These are phyloP conservation scores for Cladosporium sphaerospermum DNA, from an alignment of 2,329 filamentous ascomycete species.

Conservation along the genomic window DNA sequence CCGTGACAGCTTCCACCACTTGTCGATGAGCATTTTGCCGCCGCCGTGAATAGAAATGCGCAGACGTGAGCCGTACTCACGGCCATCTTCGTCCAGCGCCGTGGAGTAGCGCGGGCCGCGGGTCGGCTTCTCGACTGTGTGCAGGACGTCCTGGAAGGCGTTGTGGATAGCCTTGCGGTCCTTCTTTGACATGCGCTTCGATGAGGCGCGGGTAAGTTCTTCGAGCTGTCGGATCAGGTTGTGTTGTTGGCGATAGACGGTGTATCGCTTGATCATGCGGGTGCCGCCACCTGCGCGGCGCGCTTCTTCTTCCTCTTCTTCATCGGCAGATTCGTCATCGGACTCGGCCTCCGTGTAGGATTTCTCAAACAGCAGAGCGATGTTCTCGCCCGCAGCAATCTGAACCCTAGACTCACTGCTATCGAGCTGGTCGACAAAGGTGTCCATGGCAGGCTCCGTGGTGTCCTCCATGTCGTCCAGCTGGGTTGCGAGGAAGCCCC, in stretches of 20 bases:
- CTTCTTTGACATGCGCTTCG: slow-evolving; percentile 58
- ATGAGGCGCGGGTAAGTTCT: slow-evolving; percentile 54
- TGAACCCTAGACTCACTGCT: slow-evolving; percentile 67
- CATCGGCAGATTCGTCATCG: slow-evolving; percentile 40
- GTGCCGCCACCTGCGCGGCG: slow-evolving; percentile 30
- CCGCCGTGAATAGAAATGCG: slow-evolving; percentile 53
- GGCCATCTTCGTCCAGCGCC: slow-evolving; percentile 55
- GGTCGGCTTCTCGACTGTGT: slow-evolving; percentile 60
- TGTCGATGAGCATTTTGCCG: slow-evolving; percentile 59
- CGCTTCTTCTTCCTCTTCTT: slow-evolving; percentile 43
- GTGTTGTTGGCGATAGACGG: slow-evolving; percentile 58
- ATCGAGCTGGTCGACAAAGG: slow-evolving; percentile 79
- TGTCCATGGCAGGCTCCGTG: slow-evolving; percentile 67
- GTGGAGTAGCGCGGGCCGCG: slow-evolving; percentile 61
- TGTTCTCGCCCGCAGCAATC: slow-evolving; percentile 69
- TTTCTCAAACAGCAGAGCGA: slow-evolving; percentile 77
- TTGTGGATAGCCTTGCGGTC: slow-evolving; percentile 61
- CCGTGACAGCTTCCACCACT: slow-evolving; percentile 67
- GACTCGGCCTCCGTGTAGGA: slow-evolving; percentile 54
- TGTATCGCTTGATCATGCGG: slow-evolving; percentile 56
- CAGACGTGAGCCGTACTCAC: slow-evolving; percentile 56
- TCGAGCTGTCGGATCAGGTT: slow-evolving; percentile 55
- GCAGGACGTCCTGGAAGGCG: slow-evolving; percentile 60
- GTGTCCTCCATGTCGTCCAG: slow-evolving; percentile 67
- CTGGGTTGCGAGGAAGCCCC: slow-evolving; percentile 73